Conservation (phyloP, 2,329 filamentous ascomycete species). For the Ceratocystis variospora region DNA sequence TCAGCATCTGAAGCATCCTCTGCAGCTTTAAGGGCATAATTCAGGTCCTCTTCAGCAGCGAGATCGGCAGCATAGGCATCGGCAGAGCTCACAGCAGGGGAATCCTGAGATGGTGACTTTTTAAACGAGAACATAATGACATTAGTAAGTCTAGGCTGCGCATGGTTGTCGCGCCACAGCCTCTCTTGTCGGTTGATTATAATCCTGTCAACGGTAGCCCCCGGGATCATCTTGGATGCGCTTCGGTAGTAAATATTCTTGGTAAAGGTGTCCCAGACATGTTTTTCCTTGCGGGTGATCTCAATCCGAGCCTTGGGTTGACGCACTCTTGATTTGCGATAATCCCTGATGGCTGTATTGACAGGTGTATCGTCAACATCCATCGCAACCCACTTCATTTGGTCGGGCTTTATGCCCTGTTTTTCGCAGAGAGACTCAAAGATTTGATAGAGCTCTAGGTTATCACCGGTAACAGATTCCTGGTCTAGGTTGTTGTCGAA, state of each 20-base stretch:
- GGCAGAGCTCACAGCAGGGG: too few species aligned
- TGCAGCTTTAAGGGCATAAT: too few species aligned
- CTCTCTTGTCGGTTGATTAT: not conserved
- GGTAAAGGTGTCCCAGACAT: not conserved
- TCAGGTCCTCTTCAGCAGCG: too few species aligned
- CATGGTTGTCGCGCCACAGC: too few species aligned
- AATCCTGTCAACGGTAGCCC: not conserved
- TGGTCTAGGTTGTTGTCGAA: not conserved
- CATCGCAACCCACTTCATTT: not conserved
- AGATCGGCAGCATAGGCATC: too few species aligned
- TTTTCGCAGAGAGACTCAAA: not conserved
- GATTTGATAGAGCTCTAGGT: not conserved
- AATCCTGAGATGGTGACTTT: too few species aligned
- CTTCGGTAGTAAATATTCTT: not conserved
- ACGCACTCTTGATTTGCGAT: not conserved
- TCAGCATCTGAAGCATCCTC: too few species aligned
- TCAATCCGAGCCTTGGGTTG: not conserved
- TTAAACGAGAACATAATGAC: too few species aligned
- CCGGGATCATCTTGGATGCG: not conserved
- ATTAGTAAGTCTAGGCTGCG: too few species aligned
- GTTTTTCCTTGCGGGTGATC: not conserved
- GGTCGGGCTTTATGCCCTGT: not conserved
- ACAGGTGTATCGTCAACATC: not conserved
- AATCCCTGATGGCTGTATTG: not conserved
- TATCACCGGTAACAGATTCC: accelerated